These are phyloP conservation scores for Erodium moschatum DNA, from an alignment of 441 rosid species.

Conservation along the genomic window DNA sequence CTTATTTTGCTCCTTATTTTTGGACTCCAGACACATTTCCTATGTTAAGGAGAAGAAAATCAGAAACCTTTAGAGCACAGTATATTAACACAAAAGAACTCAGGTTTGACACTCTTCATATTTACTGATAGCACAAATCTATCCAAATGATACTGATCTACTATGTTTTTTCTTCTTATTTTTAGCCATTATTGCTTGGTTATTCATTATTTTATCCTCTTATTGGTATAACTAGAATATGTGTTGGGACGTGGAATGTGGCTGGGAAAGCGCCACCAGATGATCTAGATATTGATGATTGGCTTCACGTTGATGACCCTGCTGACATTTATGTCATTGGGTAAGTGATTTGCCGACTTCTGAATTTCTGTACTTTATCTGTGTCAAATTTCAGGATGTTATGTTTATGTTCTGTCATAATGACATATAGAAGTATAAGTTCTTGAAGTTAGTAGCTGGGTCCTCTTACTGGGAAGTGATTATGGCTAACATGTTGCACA, in stretches of 20 bases:
- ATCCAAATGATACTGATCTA: slow-evolving; percentile 7
- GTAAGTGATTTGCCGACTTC: slow-evolving; percentile 28
- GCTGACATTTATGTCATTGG: slow-evolving; percentile 91
- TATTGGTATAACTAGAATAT: slow-evolving; percentile 36
- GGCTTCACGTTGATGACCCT: slow-evolving; percentile 65
- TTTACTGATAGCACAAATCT: background rate
- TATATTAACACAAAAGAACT: slow-evolving; percentile 74
- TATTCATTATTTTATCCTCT: background rate
- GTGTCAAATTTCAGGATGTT: background rate
- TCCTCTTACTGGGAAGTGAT: background rate
- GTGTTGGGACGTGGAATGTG: slow-evolving; percentile 87
- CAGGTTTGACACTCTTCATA: slow-evolving; percentile 39
- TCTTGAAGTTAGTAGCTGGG: background rate
- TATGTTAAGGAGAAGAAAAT: slow-evolving; percentile 55
- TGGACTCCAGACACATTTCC: slow-evolving; percentile 41
- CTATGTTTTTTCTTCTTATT: background rate
- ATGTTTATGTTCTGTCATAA: background rate
- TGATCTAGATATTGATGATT: slow-evolving; percentile 81
- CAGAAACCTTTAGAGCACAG: slow-evolving; percentile 80
- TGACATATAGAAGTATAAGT: background rate
- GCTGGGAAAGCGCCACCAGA: slow-evolving; percentile 78
- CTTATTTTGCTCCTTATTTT: background rate
- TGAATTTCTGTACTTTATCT: slow-evolving; percentile 3
- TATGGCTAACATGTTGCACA: slow-evolving; percentile 14
- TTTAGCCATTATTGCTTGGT: background rate